Evolutionary conservation across 2,329 filamentous ascomycete species (phyloP).

Genomic region (Fusarium sp.): DNA sequence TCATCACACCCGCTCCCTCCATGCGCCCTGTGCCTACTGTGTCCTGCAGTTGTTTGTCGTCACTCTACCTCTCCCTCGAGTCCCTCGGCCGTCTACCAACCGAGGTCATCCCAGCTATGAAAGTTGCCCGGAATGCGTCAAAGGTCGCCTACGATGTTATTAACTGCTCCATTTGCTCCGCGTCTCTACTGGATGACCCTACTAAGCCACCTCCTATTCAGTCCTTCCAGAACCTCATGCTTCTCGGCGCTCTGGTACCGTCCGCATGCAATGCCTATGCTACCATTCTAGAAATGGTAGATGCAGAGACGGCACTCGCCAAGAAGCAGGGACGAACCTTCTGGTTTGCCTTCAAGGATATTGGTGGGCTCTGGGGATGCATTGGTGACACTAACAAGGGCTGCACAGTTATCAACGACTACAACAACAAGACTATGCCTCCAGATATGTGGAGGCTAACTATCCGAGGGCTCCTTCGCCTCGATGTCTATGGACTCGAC

Average conservation of each 20-base stretch:
- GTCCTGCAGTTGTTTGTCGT: constrained; percentile 65
- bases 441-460: constrained; percentile 69
- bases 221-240: constrained; percentile 71
- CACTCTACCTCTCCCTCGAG: constrained; percentile 66
- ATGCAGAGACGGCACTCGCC: constrained; percentile 65
- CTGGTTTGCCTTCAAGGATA: constrained; percentile 61
- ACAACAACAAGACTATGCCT: constrained; percentile 63
- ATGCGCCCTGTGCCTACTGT: constrained; percentile 50
- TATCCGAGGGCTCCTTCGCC: constrained; percentile 67
- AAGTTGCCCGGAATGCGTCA: constrained; percentile 63
- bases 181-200: constrained; percentile 55
- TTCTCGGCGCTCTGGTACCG: constrained; percentile 70
- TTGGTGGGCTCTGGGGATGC: constrained; percentile 66
- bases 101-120: constrained; percentile 63
- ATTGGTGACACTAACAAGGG: constrained; percentile 45
- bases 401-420: constrained; percentile 52
- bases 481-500: constrained; percentile 71
- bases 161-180: constrained; percentile 66
- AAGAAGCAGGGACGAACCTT: constrained; percentile 59
- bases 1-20: constrained; percentile 12
- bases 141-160: constrained; percentile 67
- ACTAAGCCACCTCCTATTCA: constrained; percentile 61
- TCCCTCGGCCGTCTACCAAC: constrained; percentile 64
- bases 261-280: constrained; percentile 72
- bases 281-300: constrained; percentile 68